These are phyloP conservation scores for Oryza punctata DNA, from an alignment of 176 grass and related monocot genomes.

Conservation along the genomic window DNA sequence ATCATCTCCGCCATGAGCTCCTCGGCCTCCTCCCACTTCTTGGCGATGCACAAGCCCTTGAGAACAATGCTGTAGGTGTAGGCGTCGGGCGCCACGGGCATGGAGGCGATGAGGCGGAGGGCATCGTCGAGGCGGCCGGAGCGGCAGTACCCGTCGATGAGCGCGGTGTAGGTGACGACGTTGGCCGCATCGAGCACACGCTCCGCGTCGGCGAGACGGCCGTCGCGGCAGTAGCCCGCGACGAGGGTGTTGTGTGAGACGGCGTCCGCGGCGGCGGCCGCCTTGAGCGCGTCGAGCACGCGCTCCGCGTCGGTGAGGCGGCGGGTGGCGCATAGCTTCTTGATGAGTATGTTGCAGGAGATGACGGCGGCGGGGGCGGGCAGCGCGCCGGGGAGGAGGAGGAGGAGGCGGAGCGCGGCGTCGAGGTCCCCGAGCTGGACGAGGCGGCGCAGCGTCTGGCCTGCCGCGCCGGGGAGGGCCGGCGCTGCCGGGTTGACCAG, in stretches of 20 bases:
- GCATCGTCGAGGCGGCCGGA: constrained; percentile 41
- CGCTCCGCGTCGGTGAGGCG: constrained; percentile 43
- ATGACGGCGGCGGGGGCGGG: constrained; percentile 18
- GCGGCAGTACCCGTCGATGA: constrained; percentile 50
- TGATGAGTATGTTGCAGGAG: constrained; percentile 49
- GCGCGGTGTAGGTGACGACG: constrained; percentile 43
- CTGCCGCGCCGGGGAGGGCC: constrained; percentile 3
- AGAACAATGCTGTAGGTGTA: constrained; percentile 60
- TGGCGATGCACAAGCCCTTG: constrained; percentile 48
- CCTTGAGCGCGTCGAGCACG: constrained; percentile 43
- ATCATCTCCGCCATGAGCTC: constrained; percentile 54
- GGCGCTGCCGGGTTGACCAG: constrained; percentile 42
- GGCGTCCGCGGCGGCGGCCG: constrained; percentile 36
- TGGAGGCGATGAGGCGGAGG: constrained; percentile 42
- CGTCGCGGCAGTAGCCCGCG: constrained; percentile 50
- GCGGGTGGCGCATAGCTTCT: constrained; percentile 41
- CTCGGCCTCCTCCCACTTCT: constrained; percentile 40
- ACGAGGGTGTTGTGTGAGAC: constrained; percentile 62
- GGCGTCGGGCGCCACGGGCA: constrained; percentile 44
- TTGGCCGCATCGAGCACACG: constrained; percentile 42
- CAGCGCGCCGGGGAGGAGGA: constrained; percentile 9
- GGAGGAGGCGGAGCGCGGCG: constrained; percentile 42
- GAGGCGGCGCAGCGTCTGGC: constrained; percentile 39
- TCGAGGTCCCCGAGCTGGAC: constrained; percentile 51
- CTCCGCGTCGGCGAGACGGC: constrained; percentile 42